Percentiles rank a stretch among this genome's conserved stretches.
phyloP scores from a whole-genome alignment of 495 filamentous ascomycete species.

The Talaromyces nanjingensis region DNA sequence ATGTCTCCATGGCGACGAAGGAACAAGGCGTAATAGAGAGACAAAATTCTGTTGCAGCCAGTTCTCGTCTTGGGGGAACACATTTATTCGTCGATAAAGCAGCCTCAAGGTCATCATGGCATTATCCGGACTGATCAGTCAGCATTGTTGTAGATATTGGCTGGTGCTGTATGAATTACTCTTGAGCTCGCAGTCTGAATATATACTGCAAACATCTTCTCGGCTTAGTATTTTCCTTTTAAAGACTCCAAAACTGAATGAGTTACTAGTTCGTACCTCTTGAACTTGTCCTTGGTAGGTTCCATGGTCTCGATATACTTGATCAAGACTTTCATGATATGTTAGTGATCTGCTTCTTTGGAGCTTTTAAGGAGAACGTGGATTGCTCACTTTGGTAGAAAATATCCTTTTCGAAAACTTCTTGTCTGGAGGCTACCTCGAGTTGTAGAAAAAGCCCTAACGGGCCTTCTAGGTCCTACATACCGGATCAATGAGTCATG shows the following conservation, averaged over 20 bases:
- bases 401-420: constrained; percentile 26
- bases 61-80: constrained; percentile 31
- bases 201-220: constrained; percentile 7
- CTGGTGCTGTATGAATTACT: not conserved
- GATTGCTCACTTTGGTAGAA: constrained; percentile 43
- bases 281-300: constrained; percentile 57
- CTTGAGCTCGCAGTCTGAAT: not conserved
- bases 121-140: not conserved
- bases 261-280: constrained; percentile 29
- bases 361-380: constrained; percentile 15
- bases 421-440: constrained; percentile 46
- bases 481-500: constrained; percentile 5
- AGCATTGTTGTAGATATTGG: not conserved
- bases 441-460: constrained; percentile 63
- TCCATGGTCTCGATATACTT: constrained; percentile 49
- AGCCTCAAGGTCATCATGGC: constrained; percentile 48
- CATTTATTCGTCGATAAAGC: constrained; percentile 43
- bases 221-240: not conserved
- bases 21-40: constrained; percentile 52
- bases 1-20: constrained; percentile 19
- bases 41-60: constrained; percentile 63
- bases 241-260: constrained; percentile 8
- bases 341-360: not conserved
- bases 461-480: constrained; percentile 53
- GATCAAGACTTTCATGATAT: constrained; percentile 18